Evolutionary conservation across 805 yeast genomes (phyloP).

Genomic region (Wickerhamiella azyma): DNA sequence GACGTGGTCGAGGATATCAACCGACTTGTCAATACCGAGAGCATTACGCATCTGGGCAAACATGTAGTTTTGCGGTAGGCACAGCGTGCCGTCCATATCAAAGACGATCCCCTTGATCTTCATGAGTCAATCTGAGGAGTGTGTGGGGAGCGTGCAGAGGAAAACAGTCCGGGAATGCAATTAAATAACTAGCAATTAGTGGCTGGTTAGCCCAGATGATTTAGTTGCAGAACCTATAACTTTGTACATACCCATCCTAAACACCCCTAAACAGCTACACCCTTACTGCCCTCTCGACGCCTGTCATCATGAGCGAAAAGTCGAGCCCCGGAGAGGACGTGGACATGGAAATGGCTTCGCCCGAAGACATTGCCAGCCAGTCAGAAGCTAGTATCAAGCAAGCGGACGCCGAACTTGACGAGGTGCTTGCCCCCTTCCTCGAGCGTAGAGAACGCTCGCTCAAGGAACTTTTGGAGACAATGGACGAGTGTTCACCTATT

Average conservation of each 20-base stretch:
- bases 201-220: no score
- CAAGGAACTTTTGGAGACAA: conserved; percentile 68
- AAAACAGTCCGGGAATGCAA: no score
- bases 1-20: conserved; percentile 43
- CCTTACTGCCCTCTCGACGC: neutral
- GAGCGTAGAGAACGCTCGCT: conserved; percentile 27
- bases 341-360: conserved; percentile 2
- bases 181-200: no score
- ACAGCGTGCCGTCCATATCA: conserved; percentile 72
- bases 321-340: conserved; percentile 1
- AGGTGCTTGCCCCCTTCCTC: conserved; percentile 17
- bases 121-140: neutral
- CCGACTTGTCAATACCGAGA: conserved; percentile 32
- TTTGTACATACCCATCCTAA: no score
- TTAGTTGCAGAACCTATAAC: no score
- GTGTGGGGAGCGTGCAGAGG: no score
- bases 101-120: conserved; percentile 42
- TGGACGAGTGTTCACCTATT: conserved; percentile 91
- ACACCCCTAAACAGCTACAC: no score
- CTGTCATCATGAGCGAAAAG: neutral
- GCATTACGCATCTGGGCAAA: conserved; percentile 46
- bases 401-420: conserved; percentile 8
- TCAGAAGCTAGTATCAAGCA: conserved; percentile 3
- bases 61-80: conserved; percentile 38
- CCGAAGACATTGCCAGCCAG: conserved; percentile 1